Conservation (phyloP, 2,329 filamentous ascomycete genomes). For the Fusarium humuli region DNA sequence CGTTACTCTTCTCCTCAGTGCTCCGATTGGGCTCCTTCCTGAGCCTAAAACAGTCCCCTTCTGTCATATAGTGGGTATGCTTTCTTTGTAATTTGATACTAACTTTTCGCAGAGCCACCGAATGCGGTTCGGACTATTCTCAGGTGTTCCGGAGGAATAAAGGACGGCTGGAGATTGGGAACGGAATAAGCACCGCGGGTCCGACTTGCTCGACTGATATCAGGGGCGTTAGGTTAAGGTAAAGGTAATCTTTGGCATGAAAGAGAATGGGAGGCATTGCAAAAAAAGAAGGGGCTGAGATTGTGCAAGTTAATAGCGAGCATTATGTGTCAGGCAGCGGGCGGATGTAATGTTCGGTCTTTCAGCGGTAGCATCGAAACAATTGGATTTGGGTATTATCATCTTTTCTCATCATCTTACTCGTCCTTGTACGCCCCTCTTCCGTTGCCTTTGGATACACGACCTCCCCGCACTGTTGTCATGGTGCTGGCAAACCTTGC, state of each 20-base stretch:
- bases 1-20: slow-evolving; percentile 54
- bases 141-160: slow-evolving; percentile 72
- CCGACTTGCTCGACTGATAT: slow-evolving; percentile 40
- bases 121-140: slow-evolving; percentile 81
- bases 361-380: slow-evolving; percentile 49
- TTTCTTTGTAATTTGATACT: slow-evolving; percentile 36
- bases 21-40: neutral
- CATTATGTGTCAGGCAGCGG: slow-evolving; percentile 50
- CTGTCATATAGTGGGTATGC: neutral
- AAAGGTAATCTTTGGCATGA: slow-evolving; percentile 40
- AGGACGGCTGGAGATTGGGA: slow-evolving; percentile 4
- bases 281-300: slow-evolving; percentile 40
- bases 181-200: slow-evolving; percentile 27
- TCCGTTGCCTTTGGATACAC: neutral
- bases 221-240: slow-evolving; percentile 44
- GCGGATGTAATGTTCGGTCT: slow-evolving; percentile 44
- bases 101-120: slow-evolving; percentile 73
- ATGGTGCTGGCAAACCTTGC: slow-evolving; percentile 2
- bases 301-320: slow-evolving; percentile 52
- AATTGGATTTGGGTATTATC: slow-evolving; percentile 49
- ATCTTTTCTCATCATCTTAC: slow-evolving; percentile 34
- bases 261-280: slow-evolving; percentile 39
- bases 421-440: neutral
- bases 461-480: neutral
- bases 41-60: neutral